Conservation (phyloP, 169 alveolate genomes). For the Eimeria maxima region DNA sequence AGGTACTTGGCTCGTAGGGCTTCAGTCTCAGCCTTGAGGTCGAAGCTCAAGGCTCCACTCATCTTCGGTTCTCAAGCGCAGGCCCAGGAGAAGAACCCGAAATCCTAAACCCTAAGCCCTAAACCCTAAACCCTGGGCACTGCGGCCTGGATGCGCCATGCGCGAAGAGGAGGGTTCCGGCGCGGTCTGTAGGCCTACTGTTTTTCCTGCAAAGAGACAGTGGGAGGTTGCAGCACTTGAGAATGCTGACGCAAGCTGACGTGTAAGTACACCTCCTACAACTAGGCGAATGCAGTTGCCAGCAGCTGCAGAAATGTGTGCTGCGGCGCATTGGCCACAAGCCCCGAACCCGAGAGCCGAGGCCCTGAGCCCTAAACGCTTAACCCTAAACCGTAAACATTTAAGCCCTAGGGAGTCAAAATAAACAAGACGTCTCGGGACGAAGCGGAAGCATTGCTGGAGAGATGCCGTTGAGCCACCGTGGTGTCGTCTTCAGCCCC, state of each 20-base stretch:
- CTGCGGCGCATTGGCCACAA: constrained; percentile 1
- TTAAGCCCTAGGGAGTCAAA: neutral
- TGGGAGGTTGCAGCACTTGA: neutral
- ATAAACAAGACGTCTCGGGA: too few species aligned
- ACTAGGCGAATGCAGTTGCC: constrained; percentile 12
- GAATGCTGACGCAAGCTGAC: neutral
- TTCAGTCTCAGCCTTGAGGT: constrained; percentile 42
- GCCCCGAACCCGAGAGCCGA: constrained; percentile 12
- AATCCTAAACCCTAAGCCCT: constrained; percentile 54
- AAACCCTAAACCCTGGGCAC: constrained; percentile 9
- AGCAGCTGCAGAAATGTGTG: neutral
- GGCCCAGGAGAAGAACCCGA: neutral
- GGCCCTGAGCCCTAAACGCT: constrained; percentile 20
- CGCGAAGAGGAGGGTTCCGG: neutral
- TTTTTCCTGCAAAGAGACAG: neutral
- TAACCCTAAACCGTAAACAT: constrained; percentile 5
- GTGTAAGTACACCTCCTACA: constrained; percentile 27
- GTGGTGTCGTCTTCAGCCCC: constrained; percentile 21
- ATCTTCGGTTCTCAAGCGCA: constrained; percentile 47
- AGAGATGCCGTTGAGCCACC: neutral
- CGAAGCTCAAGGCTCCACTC: constrained; percentile 54
- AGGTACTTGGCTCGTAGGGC: constrained; percentile 55
- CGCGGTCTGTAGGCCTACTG: neutral
- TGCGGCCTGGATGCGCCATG: neutral
- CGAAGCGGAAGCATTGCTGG: neutral